Percentiles rank a stretch among this genome's conserved stretches.
These are phyloP conservation scores for Hypomyces perniciosus DNA, from an alignment of 2,329 filamentous ascomycete genomes.

Conservation along the genomic window DNA sequence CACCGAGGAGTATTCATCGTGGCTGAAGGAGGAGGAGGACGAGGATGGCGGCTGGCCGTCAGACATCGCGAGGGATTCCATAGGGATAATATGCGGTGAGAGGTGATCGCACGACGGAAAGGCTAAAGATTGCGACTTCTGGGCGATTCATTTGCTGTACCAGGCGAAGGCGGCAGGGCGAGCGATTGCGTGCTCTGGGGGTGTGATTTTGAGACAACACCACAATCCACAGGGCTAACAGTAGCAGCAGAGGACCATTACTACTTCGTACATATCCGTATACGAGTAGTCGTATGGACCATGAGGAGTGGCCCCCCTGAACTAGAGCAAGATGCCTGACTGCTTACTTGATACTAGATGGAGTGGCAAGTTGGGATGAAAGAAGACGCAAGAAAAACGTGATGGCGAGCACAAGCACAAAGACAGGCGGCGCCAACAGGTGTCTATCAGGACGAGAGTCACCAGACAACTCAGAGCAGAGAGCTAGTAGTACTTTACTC, in stretches of 20 bases:
- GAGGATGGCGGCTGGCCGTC: conserved; percentile 6
- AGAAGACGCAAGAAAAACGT: too few relatives aligned
- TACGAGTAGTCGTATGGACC: too few relatives aligned
- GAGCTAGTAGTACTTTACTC: not conserved
- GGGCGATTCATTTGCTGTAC: conserved; percentile 8
- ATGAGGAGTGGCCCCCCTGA: too few relatives aligned
- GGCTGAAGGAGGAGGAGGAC: conserved; percentile 3
- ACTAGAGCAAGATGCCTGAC: too few relatives aligned
- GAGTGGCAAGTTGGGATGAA: too few relatives aligned
- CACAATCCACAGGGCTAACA: not conserved
- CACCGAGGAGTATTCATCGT: conserved; percentile 3
- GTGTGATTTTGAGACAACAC: conserved; percentile 12
- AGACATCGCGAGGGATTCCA: conserved; percentile 11
- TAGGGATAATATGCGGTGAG: conserved; percentile 13
- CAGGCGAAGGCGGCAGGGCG: not conserved
- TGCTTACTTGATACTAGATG: too few relatives aligned
- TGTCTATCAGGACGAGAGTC: too few relatives aligned
- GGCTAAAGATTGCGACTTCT: conserved; percentile 8
- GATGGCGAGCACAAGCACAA: too few relatives aligned
- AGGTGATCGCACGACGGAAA: conserved; percentile 11
- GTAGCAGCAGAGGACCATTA: not conserved
- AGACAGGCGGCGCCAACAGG: too few relatives aligned
- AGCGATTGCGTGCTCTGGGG: conserved; percentile 14
- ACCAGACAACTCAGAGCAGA: not conserved
- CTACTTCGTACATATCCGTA: not conserved